Base-by-base conservation (phyloP, 1,284 basidiomycete species). In the Violaceomyces palustris region DNA sequence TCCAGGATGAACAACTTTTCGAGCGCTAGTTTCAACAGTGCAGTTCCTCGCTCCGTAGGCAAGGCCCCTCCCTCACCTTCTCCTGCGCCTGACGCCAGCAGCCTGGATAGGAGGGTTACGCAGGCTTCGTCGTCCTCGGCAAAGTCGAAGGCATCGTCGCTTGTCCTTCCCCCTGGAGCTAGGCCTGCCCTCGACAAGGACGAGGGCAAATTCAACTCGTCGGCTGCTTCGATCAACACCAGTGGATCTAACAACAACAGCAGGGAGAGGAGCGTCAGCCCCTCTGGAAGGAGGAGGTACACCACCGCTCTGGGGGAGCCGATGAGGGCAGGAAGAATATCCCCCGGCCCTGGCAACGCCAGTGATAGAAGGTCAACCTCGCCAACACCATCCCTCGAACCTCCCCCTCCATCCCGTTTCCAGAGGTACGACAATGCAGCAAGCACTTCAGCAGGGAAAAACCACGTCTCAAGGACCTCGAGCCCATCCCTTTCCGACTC, bases 301-400 rank as follows among this genome's bases (percentile, higher is more conserved):
- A 68, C 65, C 4, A 41, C 45, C 6, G 56, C 60, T n/a, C 46
- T 68, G 8, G 65, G 65, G 6, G 44, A 59, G 42, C 64, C 65
- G 18, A 36, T 66, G 39, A 33, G 31, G 10, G 31, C 49, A 24
- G 47, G 46, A 14, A 46, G 55, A 5, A 11, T 62, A 18, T 59
- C 58, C 15, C 54, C 64, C 4, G 36, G 36, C 21, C 8, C 15
- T n/a, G 18, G 14, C 18, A 10, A 7, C n/a, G 14, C 9, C 7
- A 6, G 31, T 7, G 14, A 11, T 9, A 19, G 9, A 18, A 33
- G 31, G 18, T n/a, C n/a, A n/a, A n/a, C n/a, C n/a, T n/a, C n/a
- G n/a, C n/a, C n/a, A n/a, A n/a, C n/a, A n/a, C n/a, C 14, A 7
- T n/a, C 31, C 12, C 35, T 36, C 35, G 35, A 11, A 8, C 35